These are phyloP conservation scores for Tulasnella sp. DNA, from an alignment of 768 basidiomycete genomes.

Conservation along the genomic window DNA sequence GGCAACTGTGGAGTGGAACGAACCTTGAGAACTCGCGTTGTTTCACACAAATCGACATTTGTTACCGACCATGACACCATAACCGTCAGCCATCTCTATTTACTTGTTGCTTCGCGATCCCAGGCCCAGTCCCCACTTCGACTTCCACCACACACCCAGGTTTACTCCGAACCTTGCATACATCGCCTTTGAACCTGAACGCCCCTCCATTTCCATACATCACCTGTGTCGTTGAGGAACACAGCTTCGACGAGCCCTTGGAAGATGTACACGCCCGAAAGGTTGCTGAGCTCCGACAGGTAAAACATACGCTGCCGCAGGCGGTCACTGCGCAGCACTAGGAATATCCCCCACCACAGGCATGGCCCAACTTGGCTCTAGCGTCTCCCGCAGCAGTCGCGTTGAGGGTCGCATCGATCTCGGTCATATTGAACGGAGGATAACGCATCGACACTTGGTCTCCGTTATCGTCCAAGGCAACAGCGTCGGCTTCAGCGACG, in stretches of 20 bases:
- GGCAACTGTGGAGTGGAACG: too few relatives aligned
- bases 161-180: background rate
- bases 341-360: slow-evolving; percentile 14
- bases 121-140: background rate
- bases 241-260: slow-evolving; percentile 10
- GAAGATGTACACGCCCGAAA: slow-evolving; percentile 16
- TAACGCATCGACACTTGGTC: background rate
- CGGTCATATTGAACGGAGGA: background rate
- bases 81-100: background rate
- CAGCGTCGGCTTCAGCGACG: background rate
- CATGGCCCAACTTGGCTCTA: slow-evolving; percentile 1
- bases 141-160: background rate
- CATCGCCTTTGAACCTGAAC: too few relatives aligned
- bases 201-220: too few relatives aligned
- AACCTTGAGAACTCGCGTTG: too few relatives aligned
- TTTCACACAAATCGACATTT: background rate
- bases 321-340: background rate
- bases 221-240: slow-evolving; percentile 2
- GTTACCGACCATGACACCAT: background rate
- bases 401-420: background rate
- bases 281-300: background rate
- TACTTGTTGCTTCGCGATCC: background rate
- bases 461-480: background rate
- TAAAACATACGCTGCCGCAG: background rate
- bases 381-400: background rate